Base-by-base conservation (phyloP, 2,329 filamentous ascomycete genomes). In the Penicillium frequentans region DNA sequence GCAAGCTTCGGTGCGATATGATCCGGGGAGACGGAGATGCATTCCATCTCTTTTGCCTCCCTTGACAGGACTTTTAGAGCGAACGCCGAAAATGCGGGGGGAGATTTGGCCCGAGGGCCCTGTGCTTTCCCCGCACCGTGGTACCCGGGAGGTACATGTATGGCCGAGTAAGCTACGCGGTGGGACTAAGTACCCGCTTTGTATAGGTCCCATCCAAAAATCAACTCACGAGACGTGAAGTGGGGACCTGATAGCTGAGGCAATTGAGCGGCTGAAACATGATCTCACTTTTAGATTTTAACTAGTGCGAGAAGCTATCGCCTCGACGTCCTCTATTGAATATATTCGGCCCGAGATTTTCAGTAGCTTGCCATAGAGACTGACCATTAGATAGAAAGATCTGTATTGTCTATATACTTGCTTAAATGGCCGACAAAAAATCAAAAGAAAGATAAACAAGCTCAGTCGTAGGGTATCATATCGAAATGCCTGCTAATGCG, bases 391-490 rank as follows among this genome's bases (percentile, higher is more conserved):
- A 48, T 52, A 48, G 42, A 55, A 55, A 51, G 43, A 55, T 58
- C 49, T 59, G 55, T 60, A 52, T 60, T 60, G 52, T 60, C 54
- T 57, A 60, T 60, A 52, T 60, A 57, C 54, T 51, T 57, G 54
- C 52, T 33, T 21, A 48, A 52, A 56, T 53, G 55, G 59, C 52
- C 62, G 49, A 52, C 49, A 56, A 52, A 56, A 59, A 57, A 55
- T 48, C 31, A 56, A 55, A 54, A 58, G 58, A 61, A 59, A 60
- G 56, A 58, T 59, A 57, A 63, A 64, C 63, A 73, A 73, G 69
- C 68, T 73, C 69, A 69, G 70, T 69, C 70, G 70, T 74, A 74
- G 72, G 72, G 72, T 74, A 74, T 74, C 72, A 74, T 73, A 73
- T 73, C 70, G 68, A 73, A 74, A 74, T 73, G 71, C 71, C 71